Conservation (phyloP, 768 basidiomycete genomes). For the Boletus tomentosulus region DNA sequence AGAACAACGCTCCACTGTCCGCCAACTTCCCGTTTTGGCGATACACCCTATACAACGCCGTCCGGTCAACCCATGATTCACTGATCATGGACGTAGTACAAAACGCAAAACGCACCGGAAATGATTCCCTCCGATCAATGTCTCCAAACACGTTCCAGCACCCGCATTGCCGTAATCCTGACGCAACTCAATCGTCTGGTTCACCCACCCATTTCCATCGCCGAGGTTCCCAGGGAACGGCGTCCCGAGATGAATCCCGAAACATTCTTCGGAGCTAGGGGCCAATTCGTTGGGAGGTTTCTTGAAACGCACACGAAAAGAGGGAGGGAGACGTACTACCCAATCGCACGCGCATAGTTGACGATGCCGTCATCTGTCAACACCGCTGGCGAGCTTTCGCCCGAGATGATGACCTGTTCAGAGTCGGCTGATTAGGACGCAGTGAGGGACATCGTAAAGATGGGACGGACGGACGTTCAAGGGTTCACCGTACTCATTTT, state of each 20-base stretch:
- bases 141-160: slow-evolving; percentile 45
- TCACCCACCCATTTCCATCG: slow-evolving; percentile 42
- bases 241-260: slow-evolving; percentile 34
- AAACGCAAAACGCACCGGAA: slow-evolving; percentile 32
- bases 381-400: slow-evolving; percentile 51
- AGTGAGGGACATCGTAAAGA: neutral
- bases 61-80: neutral
- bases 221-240: slow-evolving; percentile 43
- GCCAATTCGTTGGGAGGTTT: neutral
- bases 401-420: slow-evolving; percentile 59
- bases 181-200: slow-evolving; percentile 43
- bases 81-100: neutral
- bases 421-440: too few species aligned
- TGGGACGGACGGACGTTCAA: slow-evolving; percentile 35
- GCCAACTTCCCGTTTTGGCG: slow-evolving; percentile 57
- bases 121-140: slow-evolving; percentile 44
- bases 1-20: slow-evolving; percentile 48
- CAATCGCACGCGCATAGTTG: slow-evolving; percentile 59
- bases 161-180: slow-evolving; percentile 36
- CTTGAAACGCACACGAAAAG: neutral
- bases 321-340: slow-evolving; percentile 45
- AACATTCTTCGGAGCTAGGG: slow-evolving; percentile 39
- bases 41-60: slow-evolving; percentile 34
- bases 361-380: slow-evolving; percentile 53
- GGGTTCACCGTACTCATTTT: slow-evolving; percentile 38